Conservation (phyloP, 1,284 basidiomycete genomes). For the Sporisorium graminicola region DNA sequence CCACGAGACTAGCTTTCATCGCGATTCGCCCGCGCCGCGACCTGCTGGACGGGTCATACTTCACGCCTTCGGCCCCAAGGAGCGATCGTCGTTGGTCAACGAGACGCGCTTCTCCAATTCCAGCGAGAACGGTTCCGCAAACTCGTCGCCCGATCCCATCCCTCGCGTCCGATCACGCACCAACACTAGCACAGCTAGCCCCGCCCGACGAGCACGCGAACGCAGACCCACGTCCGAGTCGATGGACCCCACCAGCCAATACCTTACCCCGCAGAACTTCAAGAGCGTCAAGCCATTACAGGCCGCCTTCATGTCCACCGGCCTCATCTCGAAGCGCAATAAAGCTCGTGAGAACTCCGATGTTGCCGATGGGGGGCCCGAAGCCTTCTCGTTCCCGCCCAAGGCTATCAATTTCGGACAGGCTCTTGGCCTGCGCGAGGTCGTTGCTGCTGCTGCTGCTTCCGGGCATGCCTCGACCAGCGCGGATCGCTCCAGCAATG, state of each 20-base stretch:
- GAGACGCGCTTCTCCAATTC: constrained; percentile 45
- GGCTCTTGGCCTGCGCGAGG: constrained; percentile 63
- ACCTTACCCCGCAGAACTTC: constrained; percentile 70
- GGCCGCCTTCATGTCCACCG: constrained; percentile 71
- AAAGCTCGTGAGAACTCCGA: constrained; percentile 41
- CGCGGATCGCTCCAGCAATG: constrained; percentile 21
- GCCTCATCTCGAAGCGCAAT: constrained; percentile 70
- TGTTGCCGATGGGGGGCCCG: constrained; percentile 34
- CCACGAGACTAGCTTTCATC: constrained; percentile 39
- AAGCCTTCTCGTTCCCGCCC: constrained; percentile 46
- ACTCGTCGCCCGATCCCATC: constrained; percentile 39
- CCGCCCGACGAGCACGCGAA: constrained; percentile 36
- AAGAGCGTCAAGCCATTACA: constrained; percentile 71
- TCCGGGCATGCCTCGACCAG: constrained; percentile 51
- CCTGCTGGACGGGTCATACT: constrained; percentile 10
- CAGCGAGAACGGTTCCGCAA: constrained; percentile 42
- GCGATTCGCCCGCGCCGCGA: constrained; percentile 41
- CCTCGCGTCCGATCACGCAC: constrained; percentile 39
- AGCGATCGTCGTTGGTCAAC: constrained; percentile 53
- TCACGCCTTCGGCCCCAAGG: constrained; percentile 52
- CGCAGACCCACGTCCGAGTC: constrained; percentile 36
- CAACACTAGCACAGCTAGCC: constrained; percentile 33
- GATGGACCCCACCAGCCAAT: constrained; percentile 34
- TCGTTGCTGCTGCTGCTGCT: constrained; percentile 64
- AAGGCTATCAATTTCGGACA: constrained; percentile 54